A percentile compares a stretch with the other conserved stretches of the same genome.
phyloP scores from a whole-genome alignment of 73 alveolate genomes.

The Paramecium biaurelia region DNA sequence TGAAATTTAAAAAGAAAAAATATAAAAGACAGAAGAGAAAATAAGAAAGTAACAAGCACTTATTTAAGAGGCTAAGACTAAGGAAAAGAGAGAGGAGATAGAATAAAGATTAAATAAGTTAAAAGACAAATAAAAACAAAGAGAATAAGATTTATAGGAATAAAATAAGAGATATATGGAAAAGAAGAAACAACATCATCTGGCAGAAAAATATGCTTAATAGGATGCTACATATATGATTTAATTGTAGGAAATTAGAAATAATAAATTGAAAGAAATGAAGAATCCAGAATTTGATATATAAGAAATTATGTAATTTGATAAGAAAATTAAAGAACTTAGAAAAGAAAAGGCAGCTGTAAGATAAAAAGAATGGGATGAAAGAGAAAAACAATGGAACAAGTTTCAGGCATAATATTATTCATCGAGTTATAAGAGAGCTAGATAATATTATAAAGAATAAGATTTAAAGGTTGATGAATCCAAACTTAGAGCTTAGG shows the following conservation, averaged over 20 bases:
- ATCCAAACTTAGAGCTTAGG: not conserved
- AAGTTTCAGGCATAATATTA: slow-evolving; percentile 24
- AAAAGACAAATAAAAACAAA: not conserved
- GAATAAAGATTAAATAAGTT: slow-evolving; percentile 19
- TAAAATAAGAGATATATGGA: not conserved
- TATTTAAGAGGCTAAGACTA: not conserved
- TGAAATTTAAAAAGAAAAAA: not conserved
- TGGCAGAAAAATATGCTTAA: slow-evolving; percentile 37
- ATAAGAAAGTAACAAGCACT: not conserved
- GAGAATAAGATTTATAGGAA: slow-evolving; percentile 15
- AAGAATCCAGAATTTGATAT: slow-evolving; percentile 49
- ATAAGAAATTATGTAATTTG: slow-evolving; percentile 37
- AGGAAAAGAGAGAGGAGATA: slow-evolving; percentile 46
- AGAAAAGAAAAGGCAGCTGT: not conserved
- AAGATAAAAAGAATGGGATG: slow-evolving; percentile 7
- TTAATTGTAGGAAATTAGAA: slow-evolving; percentile 21
- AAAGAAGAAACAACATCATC: not conserved
- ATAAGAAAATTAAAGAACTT: slow-evolving; percentile 30
- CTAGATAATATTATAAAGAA: not conserved
- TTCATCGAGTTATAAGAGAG: not conserved
- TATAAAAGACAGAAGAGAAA: not conserved
- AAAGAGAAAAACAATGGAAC: slow-evolving; percentile 29
- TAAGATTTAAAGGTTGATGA: not conserved
- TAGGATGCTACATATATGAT: not conserved
- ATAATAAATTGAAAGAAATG: slow-evolving; percentile 26